phyloP scores from a whole-genome alignment of 768 basidiomycete species.

The Collybiopsis confluens region DNA sequence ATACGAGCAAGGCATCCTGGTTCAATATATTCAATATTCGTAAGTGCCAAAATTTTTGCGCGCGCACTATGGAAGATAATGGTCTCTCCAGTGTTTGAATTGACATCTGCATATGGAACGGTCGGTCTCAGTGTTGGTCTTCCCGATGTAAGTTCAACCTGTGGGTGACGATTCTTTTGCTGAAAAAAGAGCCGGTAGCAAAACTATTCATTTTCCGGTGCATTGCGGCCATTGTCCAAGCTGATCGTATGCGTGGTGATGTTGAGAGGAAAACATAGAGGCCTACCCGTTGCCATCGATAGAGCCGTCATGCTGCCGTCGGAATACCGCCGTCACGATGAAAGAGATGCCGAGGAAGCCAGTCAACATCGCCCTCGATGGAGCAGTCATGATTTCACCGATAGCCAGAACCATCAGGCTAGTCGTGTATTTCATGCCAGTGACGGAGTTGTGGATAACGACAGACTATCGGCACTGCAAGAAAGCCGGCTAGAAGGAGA shows the following conservation, averaged over 20 bases:
- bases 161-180: background rate
- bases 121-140: slow-evolving; percentile 89
- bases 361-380: background rate
- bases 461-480: background rate
- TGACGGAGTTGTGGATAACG: slow-evolving; percentile 2
- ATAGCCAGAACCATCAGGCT: background rate
- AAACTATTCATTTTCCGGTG: slow-evolving; percentile 78
- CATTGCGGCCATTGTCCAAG: slow-evolving; percentile 78
- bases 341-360: background rate
- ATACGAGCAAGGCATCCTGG: slow-evolving; percentile 54
- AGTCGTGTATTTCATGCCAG: background rate
- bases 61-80: background rate
- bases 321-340: slow-evolving; percentile 40
- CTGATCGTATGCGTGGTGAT: slow-evolving; percentile 84
- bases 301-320: slow-evolving; percentile 79
- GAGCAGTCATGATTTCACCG: slow-evolving; percentile 7
- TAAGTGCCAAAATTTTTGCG: slow-evolving; percentile 27
- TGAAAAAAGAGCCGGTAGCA: slow-evolving; percentile 42
- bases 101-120: slow-evolving; percentile 84
- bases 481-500: background rate
- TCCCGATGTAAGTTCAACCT: slow-evolving; percentile 52
- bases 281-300: slow-evolving; percentile 83
- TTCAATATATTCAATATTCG: slow-evolving; percentile 83
- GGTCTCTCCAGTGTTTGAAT: slow-evolving; percentile 64
- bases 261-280: slow-evolving; percentile 91